Conservation (phyloP, 148 eudicot genomes). For the Rhododendron griersonianum region DNA sequence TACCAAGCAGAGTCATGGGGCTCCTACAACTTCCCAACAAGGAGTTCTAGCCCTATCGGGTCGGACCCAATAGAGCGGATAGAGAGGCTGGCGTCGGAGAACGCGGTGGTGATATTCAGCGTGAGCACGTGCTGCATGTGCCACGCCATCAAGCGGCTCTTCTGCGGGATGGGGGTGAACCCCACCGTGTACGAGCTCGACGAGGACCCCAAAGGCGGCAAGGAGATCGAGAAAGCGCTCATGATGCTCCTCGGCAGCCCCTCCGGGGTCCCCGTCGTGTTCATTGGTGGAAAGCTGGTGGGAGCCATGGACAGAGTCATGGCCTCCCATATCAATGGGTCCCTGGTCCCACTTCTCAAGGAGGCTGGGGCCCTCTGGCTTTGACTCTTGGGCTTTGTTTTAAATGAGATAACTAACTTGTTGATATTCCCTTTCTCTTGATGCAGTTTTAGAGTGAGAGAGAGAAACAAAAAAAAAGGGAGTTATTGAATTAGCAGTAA, state of each 20-base stretch:
- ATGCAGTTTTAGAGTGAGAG: slow-evolving; percentile 1
- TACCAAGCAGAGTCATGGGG: slow-evolving; percentile 31
- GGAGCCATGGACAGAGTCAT: slow-evolving; percentile 69
- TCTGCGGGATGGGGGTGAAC: slow-evolving; percentile 66
- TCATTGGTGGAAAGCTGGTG: slow-evolving; percentile 59
- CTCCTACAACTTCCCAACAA: slow-evolving; percentile 14
- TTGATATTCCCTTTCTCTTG: background rate
- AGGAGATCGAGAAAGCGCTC: slow-evolving; percentile 34
- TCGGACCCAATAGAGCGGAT: slow-evolving; percentile 33
- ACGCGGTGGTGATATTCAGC: slow-evolving; percentile 72
- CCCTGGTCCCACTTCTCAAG: slow-evolving; percentile 71
- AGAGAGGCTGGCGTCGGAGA: slow-evolving; percentile 49
- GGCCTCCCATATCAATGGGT: slow-evolving; percentile 68
- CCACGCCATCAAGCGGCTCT: slow-evolving; percentile 55
- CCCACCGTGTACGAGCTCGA: slow-evolving; percentile 68
- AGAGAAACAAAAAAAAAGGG: background rate
- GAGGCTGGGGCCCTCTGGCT: slow-evolving; percentile 44
- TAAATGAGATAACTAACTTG: background rate
- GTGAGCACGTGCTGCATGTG: slow-evolving; percentile 68
- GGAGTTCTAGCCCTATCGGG: background rate
- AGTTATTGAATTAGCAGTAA: background rate
- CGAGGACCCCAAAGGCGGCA: slow-evolving; percentile 24
- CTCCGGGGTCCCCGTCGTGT: slow-evolving; percentile 47
- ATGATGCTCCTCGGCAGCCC: slow-evolving; percentile 12
- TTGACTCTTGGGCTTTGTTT: background rate